Evolutionary conservation across 2,329 filamentous ascomycete species (phyloP), one percentile per base, ranked within the genome.

Genomic region (Canariomyces notabilis): DNA sequence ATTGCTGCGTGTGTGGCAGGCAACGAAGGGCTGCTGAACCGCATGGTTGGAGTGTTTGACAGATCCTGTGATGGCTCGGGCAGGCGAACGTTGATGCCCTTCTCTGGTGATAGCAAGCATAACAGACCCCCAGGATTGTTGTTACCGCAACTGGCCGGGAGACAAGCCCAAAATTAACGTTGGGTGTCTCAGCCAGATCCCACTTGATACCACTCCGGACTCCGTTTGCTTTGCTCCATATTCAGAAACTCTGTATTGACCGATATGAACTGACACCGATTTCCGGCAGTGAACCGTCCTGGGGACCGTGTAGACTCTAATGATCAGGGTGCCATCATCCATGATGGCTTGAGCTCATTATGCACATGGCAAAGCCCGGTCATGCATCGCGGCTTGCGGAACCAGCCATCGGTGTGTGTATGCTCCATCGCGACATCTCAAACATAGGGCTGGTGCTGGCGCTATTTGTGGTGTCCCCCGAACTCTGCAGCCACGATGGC

Each of bases 401-500:
- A 11, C n/a, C n/a, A 20, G 22, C 16, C 8, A 9, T n/a, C 16
- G 18, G 31, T 26, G 11, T 15, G 9, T 39, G 35, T 40, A 37
- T 15, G 21, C n/a, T 22, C 36, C 14, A 21, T 23, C 16, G 26
- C 22, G 26, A 16, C 36, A 8, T 22, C 19, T 26, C n/a, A 15
- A 6, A 15, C 15, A 8, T 19, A 14, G 20, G 40, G 44, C 40
- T 51, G 48, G 40, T n/a, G 16, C 7, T 23, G 33, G 16, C 12
- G 37, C 33, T 22, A 18, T 20, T 18, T 14, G 23, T 6, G 37
- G 33, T 38, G 42, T 38, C 21, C 22, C 35, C 31, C 34, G 19
- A 20, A 33, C 38, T n/a, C n/a, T 31, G 36, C 40, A 48, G 26
- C 35, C 41, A 41, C 31, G 32, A 35, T 20, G 21, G n/a, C 46